Evolutionary conservation across 2,329 filamentous ascomycete species (phyloP).

Genomic region (Aspergillus sp.): DNA sequence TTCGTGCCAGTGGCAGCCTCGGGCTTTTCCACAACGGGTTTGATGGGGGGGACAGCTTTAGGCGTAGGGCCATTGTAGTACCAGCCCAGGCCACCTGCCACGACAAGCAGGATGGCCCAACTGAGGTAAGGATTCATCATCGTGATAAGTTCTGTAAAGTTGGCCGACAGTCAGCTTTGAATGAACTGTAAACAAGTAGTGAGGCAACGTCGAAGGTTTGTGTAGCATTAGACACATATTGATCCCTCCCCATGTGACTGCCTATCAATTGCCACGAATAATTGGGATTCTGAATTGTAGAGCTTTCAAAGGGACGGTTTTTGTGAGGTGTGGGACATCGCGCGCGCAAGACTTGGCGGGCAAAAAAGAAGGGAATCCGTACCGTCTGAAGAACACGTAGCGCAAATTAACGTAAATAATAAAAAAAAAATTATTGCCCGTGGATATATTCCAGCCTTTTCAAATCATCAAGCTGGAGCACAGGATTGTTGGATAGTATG

Average conservation of each 20-base stretch:
- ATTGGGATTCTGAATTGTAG: neutral
- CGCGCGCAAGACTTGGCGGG: neutral
- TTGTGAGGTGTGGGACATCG: neutral
- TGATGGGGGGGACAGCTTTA: constrained; percentile 26
- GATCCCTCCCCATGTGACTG: neutral
- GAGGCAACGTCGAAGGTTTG: too few relatives aligned
- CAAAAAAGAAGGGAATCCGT: neutral
- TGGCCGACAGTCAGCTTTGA: neutral
- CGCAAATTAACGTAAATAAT: neutral
- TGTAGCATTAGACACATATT: too few relatives aligned
- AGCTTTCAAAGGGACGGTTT: neutral
- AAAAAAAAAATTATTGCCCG: neutral
- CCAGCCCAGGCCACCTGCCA: constrained; percentile 35
- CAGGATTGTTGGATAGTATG: neutral
- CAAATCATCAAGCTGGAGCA: neutral
- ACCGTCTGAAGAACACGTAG: neutral
- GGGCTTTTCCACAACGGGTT: constrained; percentile 27
- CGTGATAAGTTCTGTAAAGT: constrained; percentile 12
- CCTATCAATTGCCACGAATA: neutral
- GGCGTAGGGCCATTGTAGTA: constrained; percentile 33
- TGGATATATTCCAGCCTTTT: neutral
- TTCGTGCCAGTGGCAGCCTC: constrained; percentile 28
- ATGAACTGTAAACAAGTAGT: neutral
- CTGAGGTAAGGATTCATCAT: constrained; percentile 40
- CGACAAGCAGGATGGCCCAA: constrained; percentile 38